These are phyloP conservation scores for Lachancea meyersii DNA, from an alignment of 805 yeast genomes.

Conservation along the genomic window DNA sequence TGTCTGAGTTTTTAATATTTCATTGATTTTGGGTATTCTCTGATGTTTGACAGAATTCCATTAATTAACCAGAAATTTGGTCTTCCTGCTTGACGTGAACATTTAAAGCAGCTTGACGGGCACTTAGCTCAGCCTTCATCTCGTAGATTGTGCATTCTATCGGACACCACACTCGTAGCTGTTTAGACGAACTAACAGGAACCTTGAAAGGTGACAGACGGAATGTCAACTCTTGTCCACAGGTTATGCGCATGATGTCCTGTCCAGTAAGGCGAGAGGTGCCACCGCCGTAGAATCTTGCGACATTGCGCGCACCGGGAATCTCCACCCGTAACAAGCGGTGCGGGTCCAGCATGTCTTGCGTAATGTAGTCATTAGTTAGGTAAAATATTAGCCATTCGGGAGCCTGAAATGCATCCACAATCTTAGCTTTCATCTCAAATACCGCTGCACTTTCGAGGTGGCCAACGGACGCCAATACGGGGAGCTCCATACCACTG, in stretches of 20 bases:
- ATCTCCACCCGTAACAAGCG: slow-evolving; percentile 16
- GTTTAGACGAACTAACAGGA: slow-evolving; percentile 3
- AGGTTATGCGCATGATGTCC: not conserved
- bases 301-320: slow-evolving; percentile 12
- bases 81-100: slow-evolving; percentile 2
- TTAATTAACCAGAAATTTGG: not conserved
- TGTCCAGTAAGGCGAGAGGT: not conserved
- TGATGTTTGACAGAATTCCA: not conserved
- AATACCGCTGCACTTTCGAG: not conserved
- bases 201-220: slow-evolving; percentile 1
- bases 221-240: slow-evolving; percentile 3
- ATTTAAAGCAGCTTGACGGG: not conserved
- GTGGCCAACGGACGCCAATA: not conserved
- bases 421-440: slow-evolving; percentile 7
- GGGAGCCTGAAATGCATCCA: slow-evolving; percentile 1
- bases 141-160: slow-evolving; percentile 22
- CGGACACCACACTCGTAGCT: slow-evolving; percentile 20
- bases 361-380: slow-evolving; percentile 12
- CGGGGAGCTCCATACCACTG: slow-evolving; percentile 4
- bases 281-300: slow-evolving; percentile 12
- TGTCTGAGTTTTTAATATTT: not conserved
- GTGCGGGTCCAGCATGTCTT: slow-evolving; percentile 15
- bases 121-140: slow-evolving; percentile 11
- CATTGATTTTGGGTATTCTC: not conserved
- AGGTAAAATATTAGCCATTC: slow-evolving; percentile 8